phyloP scores from a whole-genome alignment of 1,139 yeast species.

The Hemisphaericaspora subhashii region DNA sequence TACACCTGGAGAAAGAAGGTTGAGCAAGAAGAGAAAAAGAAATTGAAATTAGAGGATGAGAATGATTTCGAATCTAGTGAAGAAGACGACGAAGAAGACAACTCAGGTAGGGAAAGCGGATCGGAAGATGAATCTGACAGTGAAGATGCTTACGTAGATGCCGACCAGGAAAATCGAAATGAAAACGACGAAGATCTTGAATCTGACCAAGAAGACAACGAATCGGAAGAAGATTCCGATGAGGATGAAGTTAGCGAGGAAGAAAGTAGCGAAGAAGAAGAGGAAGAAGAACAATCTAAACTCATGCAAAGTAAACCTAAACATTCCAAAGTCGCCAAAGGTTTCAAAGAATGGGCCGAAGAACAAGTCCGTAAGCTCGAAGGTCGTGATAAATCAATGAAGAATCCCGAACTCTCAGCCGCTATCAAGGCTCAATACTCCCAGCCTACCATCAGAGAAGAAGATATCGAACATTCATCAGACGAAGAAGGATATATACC shows the following conservation, averaged over 20 bases:
- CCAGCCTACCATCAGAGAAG: slow-evolving; percentile 49
- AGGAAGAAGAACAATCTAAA: slow-evolving; percentile 30
- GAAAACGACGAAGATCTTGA: slow-evolving; percentile 17
- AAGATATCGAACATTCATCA: slow-evolving; percentile 63
- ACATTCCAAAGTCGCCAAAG: slow-evolving; percentile 43
- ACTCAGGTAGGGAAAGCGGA: slow-evolving; percentile 18
- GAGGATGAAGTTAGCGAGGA: slow-evolving; percentile 21
- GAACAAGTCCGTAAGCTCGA: slow-evolving; percentile 55
- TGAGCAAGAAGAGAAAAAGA: slow-evolving; percentile 38
- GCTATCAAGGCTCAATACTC: slow-evolving; percentile 47
- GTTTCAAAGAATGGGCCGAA: slow-evolving; percentile 64
- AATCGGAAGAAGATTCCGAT: slow-evolving; percentile 18
- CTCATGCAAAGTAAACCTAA: slow-evolving; percentile 41
- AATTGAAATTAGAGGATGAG: slow-evolving; percentile 36
- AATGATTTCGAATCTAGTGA: slow-evolving; percentile 35
- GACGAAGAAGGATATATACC: slow-evolving; percentile 58
- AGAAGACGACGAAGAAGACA: slow-evolving; percentile 20
- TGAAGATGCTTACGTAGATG: no score
- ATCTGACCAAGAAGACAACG: slow-evolving; percentile 31
- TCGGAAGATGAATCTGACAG: slow-evolving; percentile 19
- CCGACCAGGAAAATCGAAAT: slow-evolving; percentile 8
- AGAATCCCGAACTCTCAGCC: slow-evolving; percentile 51
- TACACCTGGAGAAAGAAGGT: slow-evolving; percentile 46
- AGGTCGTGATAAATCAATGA: slow-evolving; percentile 50
- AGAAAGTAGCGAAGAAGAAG: slow-evolving; percentile 20